These are phyloP conservation scores for Hemileccinum impolitum DNA, from an alignment of 768 basidiomycete genomes.

Conservation along the genomic window DNA sequence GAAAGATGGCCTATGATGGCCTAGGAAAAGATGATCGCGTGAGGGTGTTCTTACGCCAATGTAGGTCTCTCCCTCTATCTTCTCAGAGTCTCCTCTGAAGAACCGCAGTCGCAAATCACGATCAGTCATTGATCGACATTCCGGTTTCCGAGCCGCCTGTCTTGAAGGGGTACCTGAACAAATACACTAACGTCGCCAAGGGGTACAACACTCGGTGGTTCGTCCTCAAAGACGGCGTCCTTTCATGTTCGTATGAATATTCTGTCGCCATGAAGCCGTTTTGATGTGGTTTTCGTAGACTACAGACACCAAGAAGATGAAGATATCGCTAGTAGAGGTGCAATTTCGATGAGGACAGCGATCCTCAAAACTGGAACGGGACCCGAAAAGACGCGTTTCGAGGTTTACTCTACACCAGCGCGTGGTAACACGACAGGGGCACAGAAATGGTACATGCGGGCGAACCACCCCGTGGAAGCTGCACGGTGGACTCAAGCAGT, in stretches of 20 bases:
- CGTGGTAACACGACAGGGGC: constrained; percentile 42
- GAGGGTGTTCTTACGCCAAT: constrained; percentile 78
- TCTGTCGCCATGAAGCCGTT: background rate
- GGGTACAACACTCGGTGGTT: constrained; percentile 93
- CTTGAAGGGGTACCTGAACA: constrained; percentile 79
- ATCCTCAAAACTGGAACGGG: constrained; percentile 50
- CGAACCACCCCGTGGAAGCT: constrained; percentile 87
- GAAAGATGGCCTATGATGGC: constrained; percentile 66
- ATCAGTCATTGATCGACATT: constrained; percentile 61
- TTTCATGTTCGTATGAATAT: constrained; percentile 64
- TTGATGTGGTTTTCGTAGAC: constrained; percentile 37
- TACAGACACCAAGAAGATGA: constrained; percentile 92
- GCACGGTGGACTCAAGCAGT: constrained; percentile 84
- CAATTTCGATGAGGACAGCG: constrained; percentile 84
- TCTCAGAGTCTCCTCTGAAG: constrained; percentile 1
- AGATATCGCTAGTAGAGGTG: constrained; percentile 76
- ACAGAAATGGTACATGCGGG: constrained; percentile 82
- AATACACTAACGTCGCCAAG: constrained; percentile 89
- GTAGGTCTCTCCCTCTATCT: constrained; percentile 41
- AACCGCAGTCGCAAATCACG: constrained; percentile 69
- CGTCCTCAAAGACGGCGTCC: constrained; percentile 76
- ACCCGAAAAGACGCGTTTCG: constrained; percentile 71
- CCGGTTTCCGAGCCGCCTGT: constrained; percentile 52
- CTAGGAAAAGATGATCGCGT: constrained; percentile 79
- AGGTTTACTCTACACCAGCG: constrained; percentile 64